Base-by-base conservation (phyloP, 2,329 filamentous ascomycete species). In the Raffaelea arxii region DNA sequence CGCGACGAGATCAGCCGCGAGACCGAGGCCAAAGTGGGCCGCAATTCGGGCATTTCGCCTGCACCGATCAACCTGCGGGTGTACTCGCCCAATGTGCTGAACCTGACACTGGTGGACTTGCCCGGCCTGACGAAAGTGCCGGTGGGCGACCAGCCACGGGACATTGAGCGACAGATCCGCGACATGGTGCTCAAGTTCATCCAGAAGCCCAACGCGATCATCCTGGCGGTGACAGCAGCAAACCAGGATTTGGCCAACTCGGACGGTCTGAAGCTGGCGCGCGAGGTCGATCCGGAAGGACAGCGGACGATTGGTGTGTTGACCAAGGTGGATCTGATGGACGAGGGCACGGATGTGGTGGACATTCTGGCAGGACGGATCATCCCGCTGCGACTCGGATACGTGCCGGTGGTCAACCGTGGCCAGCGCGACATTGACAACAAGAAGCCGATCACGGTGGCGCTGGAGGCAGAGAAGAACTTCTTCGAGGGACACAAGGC, bases 401-500 rank as follows among this genome's bases (percentile, higher is more conserved):
- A 98, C 44, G 62, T 98, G 21, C 92, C 92, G 18, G 92, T 98
- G 18, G 92, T 98, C 62, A 98, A 98, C 74, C 80, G 92, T 69
- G 92, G 92, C 42, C 92, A 98, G 69, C 81, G 92, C 58, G 92
- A 98, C 66, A 98, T 98, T 60, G 92, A 98, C 71, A 95, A 94
- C 70, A 95, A 91, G 73, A 94, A 94, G 71, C 82, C 84, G 32
- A 98, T 98, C 61, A 83, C 86, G 47, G 83, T 84, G 52, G 90
- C 92, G 4, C 72, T 98, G 55, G 91, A 97, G 68, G 81, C 88
- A 44, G 92, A 98, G 73, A 94, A 88, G 75, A 84, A 86, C 63
- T 98, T 95, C 66, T 98, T 98, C 64, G 92, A 98, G 59, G 91
- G 91, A 66, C 92, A 98, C 77, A 94, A 94, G 71, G 91, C 92